Evolutionary conservation across 2,329 filamentous ascomycete genomes (phyloP), one percentile per base, ranked within the genome.

Genomic region (Fonsecaea erecta): DNA sequence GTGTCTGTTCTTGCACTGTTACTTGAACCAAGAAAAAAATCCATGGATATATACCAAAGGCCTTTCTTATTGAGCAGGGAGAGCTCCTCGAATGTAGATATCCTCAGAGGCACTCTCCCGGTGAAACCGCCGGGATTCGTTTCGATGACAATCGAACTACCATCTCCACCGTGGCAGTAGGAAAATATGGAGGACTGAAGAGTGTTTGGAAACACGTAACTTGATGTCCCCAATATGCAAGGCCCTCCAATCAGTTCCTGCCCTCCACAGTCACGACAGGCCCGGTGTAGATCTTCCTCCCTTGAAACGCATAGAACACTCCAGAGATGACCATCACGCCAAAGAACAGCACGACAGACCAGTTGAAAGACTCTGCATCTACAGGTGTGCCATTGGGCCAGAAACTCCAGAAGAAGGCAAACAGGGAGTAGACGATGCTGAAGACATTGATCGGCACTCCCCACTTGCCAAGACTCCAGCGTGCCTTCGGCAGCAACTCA

Each of bases 381-480:
- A 81, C 77, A 7, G 62, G 62, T 3, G 56, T 64, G 21, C 35
- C 24, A 21, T 60, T 73, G 0, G 84, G 83, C 73, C 82, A 84
- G 67, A 83, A 82, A 21, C 76, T 75, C 71, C 83, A 82, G 55
- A 84, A 75, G 55, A 82, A 78, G 1, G 81, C 76, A 28, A 80
- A 77, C 57, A 68, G 66, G 16, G 73, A 70, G 46, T 73, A 75
- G 1, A 74, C 14, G 2, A 74, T 40, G 1, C 69, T 75, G 21
- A 70, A 79, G 78, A 61, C 79, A 63, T 54, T 74, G 77, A 64
- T 72, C 75, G 18, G 69, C 66, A 68, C 24, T 18, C 66, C 65
- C 52, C 72, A 78, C 21, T 72, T 74, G 2, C 83, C 82, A 3
- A 84, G 75, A 21, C 71, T 74, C 77, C 77, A 82, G 28, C 80